These are phyloP conservation scores for Colletotrichum falcatum DNA, from an alignment of 2,329 filamentous ascomycete species.

Conservation along the genomic window DNA sequence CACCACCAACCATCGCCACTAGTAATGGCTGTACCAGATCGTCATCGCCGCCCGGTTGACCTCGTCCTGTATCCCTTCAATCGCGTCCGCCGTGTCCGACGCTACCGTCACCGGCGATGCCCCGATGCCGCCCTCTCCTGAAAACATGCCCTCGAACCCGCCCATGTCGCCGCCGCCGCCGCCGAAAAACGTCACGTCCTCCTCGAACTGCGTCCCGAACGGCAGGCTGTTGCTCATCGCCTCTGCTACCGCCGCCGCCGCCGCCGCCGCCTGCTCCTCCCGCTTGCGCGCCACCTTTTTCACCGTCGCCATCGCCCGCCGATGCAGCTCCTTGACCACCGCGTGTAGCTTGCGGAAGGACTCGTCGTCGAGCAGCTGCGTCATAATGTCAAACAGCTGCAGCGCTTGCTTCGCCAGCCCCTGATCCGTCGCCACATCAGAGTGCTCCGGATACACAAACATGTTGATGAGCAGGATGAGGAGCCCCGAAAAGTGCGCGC, in stretches of 20 bases:
- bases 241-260: background rate
- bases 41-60: background rate
- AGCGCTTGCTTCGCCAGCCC: conserved; percentile 46
- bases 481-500: conserved; percentile 50
- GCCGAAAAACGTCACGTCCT: conserved; percentile 29
- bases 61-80: background rate
- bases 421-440: conserved; percentile 48
- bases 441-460: conserved; percentile 46
- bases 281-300: conserved; percentile 14
- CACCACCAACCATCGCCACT: background rate
- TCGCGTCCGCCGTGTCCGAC: background rate
- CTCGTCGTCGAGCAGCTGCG: conserved; percentile 1
- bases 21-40: background rate
- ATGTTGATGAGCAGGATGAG: conserved; percentile 52
- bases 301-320: conserved; percentile 37
- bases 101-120: conserved; percentile 8
- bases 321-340: conserved; percentile 40
- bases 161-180: conserved; percentile 2
- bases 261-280: conserved; percentile 23
- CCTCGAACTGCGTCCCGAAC: conserved; percentile 31
- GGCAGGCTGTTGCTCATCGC: conserved; percentile 14
- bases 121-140: background rate
- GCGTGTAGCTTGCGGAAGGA: conserved; percentile 29
- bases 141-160: conserved; percentile 1
- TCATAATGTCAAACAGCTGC: conserved; percentile 45